phyloP scores from a whole-genome alignment of 306 rosid genomes.

The Lablab purpureus region DNA sequence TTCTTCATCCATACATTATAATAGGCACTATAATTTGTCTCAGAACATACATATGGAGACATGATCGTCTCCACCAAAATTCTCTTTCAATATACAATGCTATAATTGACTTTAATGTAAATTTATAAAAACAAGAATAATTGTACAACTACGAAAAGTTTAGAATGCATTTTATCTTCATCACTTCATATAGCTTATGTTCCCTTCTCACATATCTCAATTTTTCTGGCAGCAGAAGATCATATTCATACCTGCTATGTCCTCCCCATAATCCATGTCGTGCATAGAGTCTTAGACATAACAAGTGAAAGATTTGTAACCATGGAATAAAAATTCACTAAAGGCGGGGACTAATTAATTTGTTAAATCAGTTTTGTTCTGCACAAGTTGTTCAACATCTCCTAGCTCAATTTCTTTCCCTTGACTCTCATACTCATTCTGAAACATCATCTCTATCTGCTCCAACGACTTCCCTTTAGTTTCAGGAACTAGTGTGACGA shows the following conservation, averaged over 20 bases:
- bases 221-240: conserved; percentile 38
- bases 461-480: conserved; percentile 95
- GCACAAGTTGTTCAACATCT: conserved; percentile 92
- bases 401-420: conserved; percentile 70
- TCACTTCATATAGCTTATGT: conserved; percentile 31
- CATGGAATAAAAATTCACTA: conserved; percentile 35
- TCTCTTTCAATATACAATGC: conserved; percentile 41
- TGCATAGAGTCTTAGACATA: conserved; percentile 38
- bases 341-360: conserved; percentile 32
- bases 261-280: conserved; percentile 34
- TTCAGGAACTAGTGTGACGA: conserved; percentile 74
- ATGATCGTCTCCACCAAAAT: conserved; percentile 39
- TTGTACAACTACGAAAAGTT: conserved; percentile 34
- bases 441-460: conserved; percentile 84
- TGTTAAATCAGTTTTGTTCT: conserved; percentile 54
- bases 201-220: conserved; percentile 23
- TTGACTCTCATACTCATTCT: conserved; percentile 60
- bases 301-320: conserved; percentile 39
- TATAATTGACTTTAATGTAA: conserved; percentile 42
- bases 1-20: conserved; percentile 36
- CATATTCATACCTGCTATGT: conserved; percentile 40
- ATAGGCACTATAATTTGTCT: conserved; percentile 32
- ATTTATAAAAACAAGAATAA: conserved; percentile 28
- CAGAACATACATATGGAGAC: conserved; percentile 33
- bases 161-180: conserved; percentile 21